Evolutionary conservation across 306 rosid genomes (phyloP), one percentile per base, ranked within the genome.

Genomic region (Dalbergia cochinchinensis): DNA sequence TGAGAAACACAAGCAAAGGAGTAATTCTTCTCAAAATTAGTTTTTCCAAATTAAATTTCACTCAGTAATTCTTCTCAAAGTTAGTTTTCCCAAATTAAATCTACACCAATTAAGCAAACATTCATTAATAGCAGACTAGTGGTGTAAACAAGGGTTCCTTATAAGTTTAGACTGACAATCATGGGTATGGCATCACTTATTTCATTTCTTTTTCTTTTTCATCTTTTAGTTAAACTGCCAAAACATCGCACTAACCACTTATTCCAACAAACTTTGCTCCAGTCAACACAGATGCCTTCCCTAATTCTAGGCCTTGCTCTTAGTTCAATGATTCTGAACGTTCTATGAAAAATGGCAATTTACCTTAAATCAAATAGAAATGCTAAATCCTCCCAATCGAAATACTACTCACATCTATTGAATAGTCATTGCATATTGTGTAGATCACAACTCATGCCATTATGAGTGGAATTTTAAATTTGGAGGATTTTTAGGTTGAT

Each of bases 91-190:
- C 31, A 26, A 26, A 26, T 26, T 26, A 80, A 50, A 34, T 63
- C 72, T 15, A 62, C 65, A 57, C 57, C 76, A 57, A 57, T 73
- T 57, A 57, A 39, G 54, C 53, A 73, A 72, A 20, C 57, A 39
- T 13, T 39, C 67, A 73, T 26, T 57, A 19, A 47, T 47, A 37
- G 39, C 6, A 35, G 53, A 74, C 71, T 74, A 60, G 18, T 16
- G 16, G 39, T 39, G 72, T 18, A 62, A 7, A 47, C 26, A 68
- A 67, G 41, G 11, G 60, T 8, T 44, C 64, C 82, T 51, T 44
- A 13, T 7, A 77, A 15, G 62, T 54, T 51, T 51, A 6, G 57
- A 50, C 66, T 45, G 72, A 50, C 10, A 41, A 55, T 11, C 6
- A 54, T 10, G n/a, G 26, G n/a, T 16, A 67, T 55, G 58, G 7